Conservation (phyloP, 1,284 basidiomycete species). For the Pterulicium gracile region DNA sequence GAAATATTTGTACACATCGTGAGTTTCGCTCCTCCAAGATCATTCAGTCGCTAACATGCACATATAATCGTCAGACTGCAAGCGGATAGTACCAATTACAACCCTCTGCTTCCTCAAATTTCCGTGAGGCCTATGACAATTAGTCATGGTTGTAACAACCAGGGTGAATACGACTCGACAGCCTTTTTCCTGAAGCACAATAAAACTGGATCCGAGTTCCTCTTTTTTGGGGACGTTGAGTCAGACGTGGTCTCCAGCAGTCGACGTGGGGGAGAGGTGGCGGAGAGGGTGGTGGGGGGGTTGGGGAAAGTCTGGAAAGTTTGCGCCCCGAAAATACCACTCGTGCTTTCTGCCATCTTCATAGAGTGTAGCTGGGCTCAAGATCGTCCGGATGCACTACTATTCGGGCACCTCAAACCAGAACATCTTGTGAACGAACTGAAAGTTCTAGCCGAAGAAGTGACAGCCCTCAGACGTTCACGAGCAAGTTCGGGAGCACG, state of each 20-base stretch:
- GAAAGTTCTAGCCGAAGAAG: slow-evolving; percentile 48
- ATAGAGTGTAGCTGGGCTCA: slow-evolving; percentile 79
- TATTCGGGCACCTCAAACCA: slow-evolving; percentile 74
- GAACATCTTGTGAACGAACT: slow-evolving; percentile 64
- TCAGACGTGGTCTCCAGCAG: slow-evolving; percentile 54
- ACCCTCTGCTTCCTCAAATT: slow-evolving; percentile 37
- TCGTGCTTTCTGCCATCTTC: slow-evolving; percentile 55
- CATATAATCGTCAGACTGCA: slow-evolving; percentile 22
- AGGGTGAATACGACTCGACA: slow-evolving; percentile 49
- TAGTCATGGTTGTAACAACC: slow-evolving; percentile 53
- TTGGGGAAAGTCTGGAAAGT: slow-evolving; percentile 60
- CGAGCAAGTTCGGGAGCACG: slow-evolving; percentile 12
- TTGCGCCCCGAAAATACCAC: slow-evolving; percentile 60
- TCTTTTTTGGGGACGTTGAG: slow-evolving; percentile 82
- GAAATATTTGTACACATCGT: slow-evolving; percentile 52
- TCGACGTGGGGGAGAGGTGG: too few relatives aligned
- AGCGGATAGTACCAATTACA: slow-evolving; percentile 39
- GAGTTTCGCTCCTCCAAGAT: slow-evolving; percentile 16
- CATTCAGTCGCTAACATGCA: slow-evolving; percentile 5
- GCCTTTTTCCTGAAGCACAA: slow-evolving; percentile 71
- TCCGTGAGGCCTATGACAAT: slow-evolving; percentile 59
- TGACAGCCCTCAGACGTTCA: slow-evolving; percentile 32
- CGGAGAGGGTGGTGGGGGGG: too few relatives aligned
- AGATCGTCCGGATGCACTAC: slow-evolving; percentile 42
- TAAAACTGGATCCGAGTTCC: slow-evolving; percentile 44